phyloP scores from a whole-genome alignment of 805 yeast species.

The Schwanniomyces pseudopolymorphus region DNA sequence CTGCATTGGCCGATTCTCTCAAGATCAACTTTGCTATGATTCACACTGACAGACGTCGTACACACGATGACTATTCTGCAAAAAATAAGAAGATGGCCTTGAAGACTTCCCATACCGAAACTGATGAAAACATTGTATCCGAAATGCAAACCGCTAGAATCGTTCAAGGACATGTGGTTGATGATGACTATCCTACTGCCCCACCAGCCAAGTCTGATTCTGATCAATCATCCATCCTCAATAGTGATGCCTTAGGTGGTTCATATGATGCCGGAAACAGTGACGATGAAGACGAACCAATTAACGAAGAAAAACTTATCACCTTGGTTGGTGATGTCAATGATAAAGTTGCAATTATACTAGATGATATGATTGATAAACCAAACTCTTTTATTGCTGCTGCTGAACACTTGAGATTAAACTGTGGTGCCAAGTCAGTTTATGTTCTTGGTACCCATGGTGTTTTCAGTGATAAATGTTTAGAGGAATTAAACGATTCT shows the following conservation, averaged over 20 bases:
- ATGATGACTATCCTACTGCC: conserved; percentile 60
- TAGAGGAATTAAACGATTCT: conserved; percentile 74
- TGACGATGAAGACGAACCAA: conserved; percentile 84
- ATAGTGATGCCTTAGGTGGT: conserved; percentile 71
- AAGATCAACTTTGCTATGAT: conserved; percentile 98
- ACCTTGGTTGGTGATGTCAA: conserved; percentile 96
- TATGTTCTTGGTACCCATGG: conserved; percentile 96
- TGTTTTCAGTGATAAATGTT: conserved; percentile 81
- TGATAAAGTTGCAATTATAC: conserved; percentile 85
- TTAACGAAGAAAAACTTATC: conserved; percentile 77
- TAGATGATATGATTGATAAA: conserved; percentile 97
- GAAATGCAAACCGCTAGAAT: conserved; percentile 95
- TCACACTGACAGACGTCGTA: conserved; percentile 94
- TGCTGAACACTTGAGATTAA: conserved; percentile 93
- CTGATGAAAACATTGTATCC: conserved; percentile 66
- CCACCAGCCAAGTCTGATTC: conserved; percentile 9
- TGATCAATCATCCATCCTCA: conserved; percentile 14
- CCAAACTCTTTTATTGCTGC: conserved; percentile 94
- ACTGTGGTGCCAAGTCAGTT: conserved; percentile 94
- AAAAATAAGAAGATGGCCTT: conserved; percentile 45
- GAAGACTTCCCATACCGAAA: conserved; percentile 46
- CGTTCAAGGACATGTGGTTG: conserved; percentile 95
- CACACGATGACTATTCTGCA: conserved; percentile 56
- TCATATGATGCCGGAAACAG: conserved; percentile 71
- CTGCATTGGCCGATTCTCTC: conserved; percentile 94